These are phyloP conservation scores for Phycomyces nitens DNA, from an alignment of 192 early-diverging fungal genomes.

Conservation along the genomic window DNA sequence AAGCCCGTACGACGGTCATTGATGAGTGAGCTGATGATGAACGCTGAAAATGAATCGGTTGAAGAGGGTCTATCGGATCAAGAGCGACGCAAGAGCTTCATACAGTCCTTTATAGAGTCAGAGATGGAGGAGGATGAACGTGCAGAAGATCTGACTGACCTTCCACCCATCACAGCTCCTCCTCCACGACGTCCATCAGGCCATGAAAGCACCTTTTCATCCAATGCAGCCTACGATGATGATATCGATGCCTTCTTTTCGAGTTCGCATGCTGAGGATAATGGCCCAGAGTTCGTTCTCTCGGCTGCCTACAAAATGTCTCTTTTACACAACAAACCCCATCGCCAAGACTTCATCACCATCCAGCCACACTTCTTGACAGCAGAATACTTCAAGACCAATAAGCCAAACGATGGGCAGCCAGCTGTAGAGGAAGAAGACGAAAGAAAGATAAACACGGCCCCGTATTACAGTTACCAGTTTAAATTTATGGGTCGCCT, in stretches of 20 bases:
- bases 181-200: slow-evolving; percentile 1
- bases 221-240: slow-evolving; percentile 7
- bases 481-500: slow-evolving; percentile 62
- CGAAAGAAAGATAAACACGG: neutral
- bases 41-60: slow-evolving; percentile 4
- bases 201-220: slow-evolving; percentile 6
- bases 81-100: slow-evolving; percentile 13
- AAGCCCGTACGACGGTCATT: slow-evolving; percentile 15
- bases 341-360: slow-evolving; percentile 2
- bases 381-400: slow-evolving; percentile 26
- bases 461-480: slow-evolving; percentile 68
- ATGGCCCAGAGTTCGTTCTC: slow-evolving; percentile 1
- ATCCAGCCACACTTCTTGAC: slow-evolving; percentile 26
- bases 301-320: slow-evolving; percentile 5
- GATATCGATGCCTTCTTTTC: slow-evolving; percentile 31
- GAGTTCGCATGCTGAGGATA: neutral
- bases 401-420: slow-evolving; percentile 7
- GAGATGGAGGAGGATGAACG: slow-evolving; percentile 4
- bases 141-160: neutral
- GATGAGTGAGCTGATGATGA: slow-evolving; percentile 11
- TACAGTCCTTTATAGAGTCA: neutral
- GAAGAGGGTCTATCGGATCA: neutral
- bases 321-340: neutral
- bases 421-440: slow-evolving; percentile 6
- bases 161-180: neutral